These are phyloP conservation scores for Saururus chinensis DNA, from an alignment of 164 flowering plant species.

Conservation along the genomic window DNA sequence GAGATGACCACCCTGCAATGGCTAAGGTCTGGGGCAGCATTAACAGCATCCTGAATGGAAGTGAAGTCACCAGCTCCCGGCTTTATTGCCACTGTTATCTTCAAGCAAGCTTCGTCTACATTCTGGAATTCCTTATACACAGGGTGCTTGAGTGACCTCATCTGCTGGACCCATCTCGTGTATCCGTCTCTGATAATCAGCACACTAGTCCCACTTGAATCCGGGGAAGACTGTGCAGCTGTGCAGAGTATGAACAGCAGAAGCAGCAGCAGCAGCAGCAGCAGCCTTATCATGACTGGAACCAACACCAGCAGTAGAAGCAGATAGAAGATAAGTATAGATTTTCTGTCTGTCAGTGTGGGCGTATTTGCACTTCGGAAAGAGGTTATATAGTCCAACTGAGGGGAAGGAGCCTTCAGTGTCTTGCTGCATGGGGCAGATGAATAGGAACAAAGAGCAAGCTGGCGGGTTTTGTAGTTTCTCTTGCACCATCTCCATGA, in stretches of 20 bases:
- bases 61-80: slow-evolving; percentile 20
- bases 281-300: background rate
- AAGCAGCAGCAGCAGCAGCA: slow-evolving; percentile 8
- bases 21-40: slow-evolving; percentile 34
- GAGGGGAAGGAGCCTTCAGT: no score
- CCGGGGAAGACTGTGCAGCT: slow-evolving; percentile 4
- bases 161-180: slow-evolving; percentile 28
- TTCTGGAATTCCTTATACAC: slow-evolving; percentile 23
- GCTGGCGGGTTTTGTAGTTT: background rate
- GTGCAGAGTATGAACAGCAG: slow-evolving; percentile 12
- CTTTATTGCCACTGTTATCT: slow-evolving; percentile 30
- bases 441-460: background rate
- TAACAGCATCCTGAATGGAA: slow-evolving; percentile 36
- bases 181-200: slow-evolving; percentile 17
- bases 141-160: slow-evolving; percentile 28
- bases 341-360: no score
- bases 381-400: no score
- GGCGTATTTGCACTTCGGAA: no score
- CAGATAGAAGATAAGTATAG: no score
- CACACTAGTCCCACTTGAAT: slow-evolving; percentile 9
- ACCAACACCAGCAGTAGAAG: slow-evolving; percentile 7
- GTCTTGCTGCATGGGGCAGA: no score
- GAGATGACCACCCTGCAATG: slow-evolving; percentile 38
- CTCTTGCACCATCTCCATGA: background rate
- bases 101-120: slow-evolving; percentile 27